Percentiles rank a stretch among this genome's conserved stretches.
Conservation (phyloP, 176 grass and related monocot species). For the Musa acuminata region DNA sequence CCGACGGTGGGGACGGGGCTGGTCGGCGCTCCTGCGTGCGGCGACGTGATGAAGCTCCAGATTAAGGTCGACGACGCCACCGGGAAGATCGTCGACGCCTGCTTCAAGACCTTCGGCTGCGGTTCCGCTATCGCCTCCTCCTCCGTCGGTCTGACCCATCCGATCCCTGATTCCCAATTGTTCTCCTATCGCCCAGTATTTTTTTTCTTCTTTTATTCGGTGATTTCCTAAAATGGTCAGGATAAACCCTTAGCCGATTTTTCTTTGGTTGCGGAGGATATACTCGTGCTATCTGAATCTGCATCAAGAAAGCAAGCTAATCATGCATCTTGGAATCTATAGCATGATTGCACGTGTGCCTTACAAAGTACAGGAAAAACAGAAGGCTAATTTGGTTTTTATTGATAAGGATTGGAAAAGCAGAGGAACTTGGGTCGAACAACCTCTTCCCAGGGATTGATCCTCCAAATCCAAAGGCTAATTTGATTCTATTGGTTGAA, state of each 20-base stretch:
- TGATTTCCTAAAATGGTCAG: too few species aligned
- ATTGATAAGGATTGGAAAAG: too few species aligned
- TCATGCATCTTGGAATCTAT: too few species aligned
- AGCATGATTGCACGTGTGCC: too few species aligned
- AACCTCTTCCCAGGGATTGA: neutral
- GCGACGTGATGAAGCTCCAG: slow-evolving; percentile 99
- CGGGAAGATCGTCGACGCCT: slow-evolving; percentile 92
- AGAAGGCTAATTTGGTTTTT: too few species aligned
- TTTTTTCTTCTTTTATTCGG: neutral
- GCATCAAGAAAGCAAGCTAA: too few species aligned
- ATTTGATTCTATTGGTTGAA: neutral
- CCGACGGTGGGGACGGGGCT: slow-evolving; percentile 84
- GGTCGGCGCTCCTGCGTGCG: slow-evolving; percentile 90
- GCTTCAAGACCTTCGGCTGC: slow-evolving; percentile 98
- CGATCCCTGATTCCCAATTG: neutral
- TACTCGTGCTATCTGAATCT: too few species aligned
- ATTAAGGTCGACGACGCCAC: slow-evolving; percentile 72
- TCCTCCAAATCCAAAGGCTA: neutral
- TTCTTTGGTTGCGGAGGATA: too few species aligned
- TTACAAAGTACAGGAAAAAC: too few species aligned
- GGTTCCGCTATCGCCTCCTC: slow-evolving; percentile 96
- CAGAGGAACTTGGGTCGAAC: too few species aligned
- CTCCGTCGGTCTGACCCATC: slow-evolving; percentile 54
- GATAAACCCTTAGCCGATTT: too few species aligned
- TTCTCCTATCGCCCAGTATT: neutral